Evolutionary conservation across 2,329 filamentous ascomycete genomes (phyloP).

Genomic region (Colletotrichum australisinense): DNA sequence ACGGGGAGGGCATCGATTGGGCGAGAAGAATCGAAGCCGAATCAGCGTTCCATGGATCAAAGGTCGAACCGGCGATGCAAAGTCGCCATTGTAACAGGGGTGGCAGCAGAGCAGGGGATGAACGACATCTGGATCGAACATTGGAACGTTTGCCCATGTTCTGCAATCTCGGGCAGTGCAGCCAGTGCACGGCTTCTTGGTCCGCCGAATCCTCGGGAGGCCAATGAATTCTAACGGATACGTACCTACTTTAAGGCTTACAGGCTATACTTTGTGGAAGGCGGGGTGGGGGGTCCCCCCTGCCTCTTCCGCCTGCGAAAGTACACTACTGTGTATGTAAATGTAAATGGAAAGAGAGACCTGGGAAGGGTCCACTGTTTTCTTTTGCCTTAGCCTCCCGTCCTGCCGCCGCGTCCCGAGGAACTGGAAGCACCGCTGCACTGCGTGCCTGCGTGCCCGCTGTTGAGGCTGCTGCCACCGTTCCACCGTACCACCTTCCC

Average conservation of each 20-base stretch:
- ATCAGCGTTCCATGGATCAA: neutral
- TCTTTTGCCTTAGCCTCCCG: slow-evolving; percentile 16
- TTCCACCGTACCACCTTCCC: neutral
- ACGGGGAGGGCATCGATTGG: slow-evolving; percentile 1
- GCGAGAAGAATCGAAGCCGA: neutral
- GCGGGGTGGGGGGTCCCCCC: neutral
- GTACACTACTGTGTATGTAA: no score
- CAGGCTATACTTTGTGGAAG: neutral
- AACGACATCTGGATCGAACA: neutral
- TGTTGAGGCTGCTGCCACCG: neutral
- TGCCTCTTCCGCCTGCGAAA: neutral
- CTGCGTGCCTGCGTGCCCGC: neutral
- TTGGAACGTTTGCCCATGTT: neutral
- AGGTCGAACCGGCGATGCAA: slow-evolving; percentile 4
- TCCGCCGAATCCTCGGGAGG: neutral
- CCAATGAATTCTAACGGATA: neutral
- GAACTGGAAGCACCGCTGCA: slow-evolving; percentile 19
- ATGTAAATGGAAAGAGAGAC: no score
- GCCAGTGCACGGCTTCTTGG: neutral
- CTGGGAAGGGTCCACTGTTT: neutral
- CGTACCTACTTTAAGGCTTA: no score
- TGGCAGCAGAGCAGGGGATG: neutral
- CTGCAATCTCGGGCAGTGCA: neutral
- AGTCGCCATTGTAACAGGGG: neutral
- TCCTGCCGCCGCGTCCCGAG: slow-evolving; percentile 32